Evolutionary conservation across 331 rosid species (phyloP), one percentile per base, ranked within the genome.

Genomic region (Phaseolus coccineus): DNA sequence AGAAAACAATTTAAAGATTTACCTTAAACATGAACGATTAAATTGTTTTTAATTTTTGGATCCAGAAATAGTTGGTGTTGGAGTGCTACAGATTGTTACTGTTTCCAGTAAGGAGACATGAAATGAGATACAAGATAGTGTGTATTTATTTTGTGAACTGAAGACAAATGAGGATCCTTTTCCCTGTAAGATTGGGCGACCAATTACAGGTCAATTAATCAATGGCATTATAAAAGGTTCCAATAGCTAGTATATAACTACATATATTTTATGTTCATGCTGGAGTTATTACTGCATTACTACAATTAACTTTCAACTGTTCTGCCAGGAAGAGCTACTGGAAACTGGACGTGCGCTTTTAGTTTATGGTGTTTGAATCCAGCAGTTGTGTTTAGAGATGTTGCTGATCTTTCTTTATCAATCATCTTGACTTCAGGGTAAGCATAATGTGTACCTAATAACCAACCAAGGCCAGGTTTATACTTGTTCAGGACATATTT

Each of bases 321-420:
- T 19, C 69, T 85, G 74, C 64, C 93, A 94, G 99, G 96, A 77
- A 87, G 87, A 78, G 81, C 77, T 81, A 67, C 14, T 78, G 96
- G 89, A 66, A 87, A 84, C 33, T 95, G 99, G 99, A 91, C 89
- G 14, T 83, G 80, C 82, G 84, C 94, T 53, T 85, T 95, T 51
- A 95, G 97, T 84, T 87, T 95, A 87, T 95, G 99, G 99, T 95
- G 99, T 90, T 82, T 95, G 90, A 95, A 95, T 88, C 99, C 99
- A 58, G 90, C 91, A 55, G 97, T 91, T 76, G 99, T 93, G 86
- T 95, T 95, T 80, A 91, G 87, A 87, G 97, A 95, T 85, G 91
- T 95, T 72, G 90, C 94, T 71, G 81, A 89, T 73, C 93, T 95
- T 84, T 92, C 97, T 55, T 85, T 95, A 65, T 93, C 99, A 35